Conservation (phyloP, 148 eudicot species). For the Camellia japonica region DNA sequence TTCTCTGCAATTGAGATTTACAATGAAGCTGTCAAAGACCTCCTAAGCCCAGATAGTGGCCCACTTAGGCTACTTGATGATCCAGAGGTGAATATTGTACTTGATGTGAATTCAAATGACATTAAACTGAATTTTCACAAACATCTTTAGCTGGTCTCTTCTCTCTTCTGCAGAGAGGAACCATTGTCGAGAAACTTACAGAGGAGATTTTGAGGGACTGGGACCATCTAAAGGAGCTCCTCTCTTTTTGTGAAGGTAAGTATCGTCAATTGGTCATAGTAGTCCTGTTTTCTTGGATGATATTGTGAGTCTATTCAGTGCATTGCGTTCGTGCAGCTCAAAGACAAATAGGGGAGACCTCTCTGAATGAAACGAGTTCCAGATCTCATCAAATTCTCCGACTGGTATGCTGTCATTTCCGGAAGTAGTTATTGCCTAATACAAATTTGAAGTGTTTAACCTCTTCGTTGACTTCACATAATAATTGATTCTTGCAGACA, state of each 20-base stretch:
- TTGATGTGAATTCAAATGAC: background rate
- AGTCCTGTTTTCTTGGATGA: background rate
- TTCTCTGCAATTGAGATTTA: slow-evolving; percentile 91
- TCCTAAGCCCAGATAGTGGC: slow-evolving; percentile 59
- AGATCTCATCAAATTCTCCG: slow-evolving; percentile 94
- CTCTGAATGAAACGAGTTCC: slow-evolving; percentile 83
- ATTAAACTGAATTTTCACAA: background rate
- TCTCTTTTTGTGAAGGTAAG: slow-evolving; percentile 77
- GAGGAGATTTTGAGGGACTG: slow-evolving; percentile 64
- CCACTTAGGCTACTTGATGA: slow-evolving; percentile 93
- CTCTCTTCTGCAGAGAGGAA: slow-evolving; percentile 66
- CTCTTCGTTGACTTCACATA: background rate
- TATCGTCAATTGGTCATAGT: background rate
- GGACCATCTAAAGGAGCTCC: slow-evolving; percentile 78
- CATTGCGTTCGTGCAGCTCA: slow-evolving; percentile 56
- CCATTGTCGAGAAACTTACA: slow-evolving; percentile 76
- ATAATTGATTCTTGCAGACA: slow-evolving; percentile 37
- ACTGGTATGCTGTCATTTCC: slow-evolving; percentile 46
- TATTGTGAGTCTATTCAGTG: background rate
- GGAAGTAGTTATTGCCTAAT: background rate
- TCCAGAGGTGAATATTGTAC: slow-evolving; percentile 67
- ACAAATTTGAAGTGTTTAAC: background rate
- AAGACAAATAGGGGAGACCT: slow-evolving; percentile 90
- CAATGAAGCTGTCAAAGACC: slow-evolving; percentile 88
- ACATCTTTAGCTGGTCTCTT: background rate